Evolutionary conservation across 2,329 filamentous ascomycete genomes (phyloP), one percentile per base, ranked within the genome.

Genomic region (Pseudogymnoascus sp.): DNA sequence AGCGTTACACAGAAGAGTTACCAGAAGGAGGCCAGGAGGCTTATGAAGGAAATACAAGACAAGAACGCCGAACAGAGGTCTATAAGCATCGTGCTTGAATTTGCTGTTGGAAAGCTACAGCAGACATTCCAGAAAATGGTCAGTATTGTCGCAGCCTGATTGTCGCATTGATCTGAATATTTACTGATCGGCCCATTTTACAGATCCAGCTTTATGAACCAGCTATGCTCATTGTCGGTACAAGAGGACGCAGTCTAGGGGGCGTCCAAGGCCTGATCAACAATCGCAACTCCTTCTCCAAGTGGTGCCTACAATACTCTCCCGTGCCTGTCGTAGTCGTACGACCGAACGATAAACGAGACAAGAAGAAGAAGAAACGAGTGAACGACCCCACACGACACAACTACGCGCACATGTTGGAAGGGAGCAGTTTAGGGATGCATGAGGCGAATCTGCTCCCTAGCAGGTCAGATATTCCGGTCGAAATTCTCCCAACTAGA

Each of bases 261-360:
- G 87, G 88, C 5, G 85, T 90, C 65, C 87, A 90, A 74, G 86
- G 86, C 55, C 75, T 91, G 14, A 79, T 90, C 4, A 85, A 83
- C 9, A 87, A 87, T 31, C 70, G 70, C 38, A 74, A 73, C 49
- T 88, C 85, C 2, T 86, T 90, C 21, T 89, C 86, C 8, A 90
- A 90, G 72, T 90, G 89, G 74, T 90, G 88, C 70, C 77, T 90
- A 16, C 88, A 90, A 70, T 87, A 89, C 71, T 89, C 86, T 0
- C 88, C 88, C 0, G 87, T 91, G 11, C 88, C 88, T 0, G 88
- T 90, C 12, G 88, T 90, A 59, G 88, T 91, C 41, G 88, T 90
- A 1, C 82, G 88, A 4, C 87, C 88, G 18, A 84, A 84, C 7
- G 83, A 83, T 16, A 89, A 89, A 75, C 82, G 88, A 14, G 81